Evolutionary conservation across 257 asterid species (phyloP).

Genomic region (Solanum pennellii): DNA sequence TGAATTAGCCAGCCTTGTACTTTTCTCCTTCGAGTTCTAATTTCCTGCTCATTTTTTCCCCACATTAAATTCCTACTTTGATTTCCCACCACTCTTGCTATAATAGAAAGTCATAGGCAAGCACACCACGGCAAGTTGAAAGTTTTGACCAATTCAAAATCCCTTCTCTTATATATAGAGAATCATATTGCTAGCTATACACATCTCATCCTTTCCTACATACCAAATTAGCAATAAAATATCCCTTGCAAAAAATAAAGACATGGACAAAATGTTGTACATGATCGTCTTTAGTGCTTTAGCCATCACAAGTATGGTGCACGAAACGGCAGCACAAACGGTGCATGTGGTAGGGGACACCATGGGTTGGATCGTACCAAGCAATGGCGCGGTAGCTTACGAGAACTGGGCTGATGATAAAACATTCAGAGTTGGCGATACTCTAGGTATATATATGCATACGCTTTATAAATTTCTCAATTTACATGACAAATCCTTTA

Average conservation of each 20-base stretch:
- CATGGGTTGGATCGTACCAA: slow-evolving; percentile 28
- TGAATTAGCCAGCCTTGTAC: background rate
- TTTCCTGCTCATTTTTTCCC: background rate
- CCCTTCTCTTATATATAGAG: background rate
- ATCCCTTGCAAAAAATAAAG: background rate
- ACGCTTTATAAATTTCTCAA: background rate
- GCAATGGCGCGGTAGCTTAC: slow-evolving; percentile 3
- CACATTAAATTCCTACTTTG: background rate
- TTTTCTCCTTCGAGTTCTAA: background rate
- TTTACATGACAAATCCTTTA: background rate
- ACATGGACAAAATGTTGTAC: background rate
- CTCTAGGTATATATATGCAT: slow-evolving; percentile 1
- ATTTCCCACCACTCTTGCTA: background rate
- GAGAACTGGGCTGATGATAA: slow-evolving; percentile 18
- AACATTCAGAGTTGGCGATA: slow-evolving; percentile 27
- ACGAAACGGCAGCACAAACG: slow-evolving; percentile 14
- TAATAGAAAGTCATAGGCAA: background rate
- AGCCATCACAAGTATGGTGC: background rate
- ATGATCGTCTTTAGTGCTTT: slow-evolving; percentile 5
- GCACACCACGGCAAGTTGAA: background rate
- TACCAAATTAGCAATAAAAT: background rate
- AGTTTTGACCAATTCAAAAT: background rate
- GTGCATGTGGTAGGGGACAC: slow-evolving; percentile 21
- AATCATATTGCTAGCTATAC: background rate
- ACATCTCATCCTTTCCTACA: background rate